Conservation (phyloP, 768 basidiomycete genomes). For the Lentinula guzmanii region DNA sequence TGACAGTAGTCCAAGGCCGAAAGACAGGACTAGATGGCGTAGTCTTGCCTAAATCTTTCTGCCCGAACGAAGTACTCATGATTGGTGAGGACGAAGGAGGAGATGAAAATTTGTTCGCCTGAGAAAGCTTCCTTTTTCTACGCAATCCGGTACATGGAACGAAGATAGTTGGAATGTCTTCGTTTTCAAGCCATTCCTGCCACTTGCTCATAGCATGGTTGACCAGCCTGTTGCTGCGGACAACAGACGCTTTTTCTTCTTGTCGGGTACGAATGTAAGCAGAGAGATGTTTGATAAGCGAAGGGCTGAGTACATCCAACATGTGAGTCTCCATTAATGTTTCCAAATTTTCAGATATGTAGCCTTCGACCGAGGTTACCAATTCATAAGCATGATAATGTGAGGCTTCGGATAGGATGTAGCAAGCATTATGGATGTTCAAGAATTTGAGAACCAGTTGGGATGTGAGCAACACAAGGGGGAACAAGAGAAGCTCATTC, state of each 20-base stretch:
- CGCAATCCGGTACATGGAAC: constrained; percentile 23
- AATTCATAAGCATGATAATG: constrained; percentile 70
- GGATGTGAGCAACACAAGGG: constrained; percentile 80
- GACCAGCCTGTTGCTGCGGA: constrained; percentile 50
- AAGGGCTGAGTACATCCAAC: constrained; percentile 67
- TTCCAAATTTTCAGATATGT: constrained; percentile 82
- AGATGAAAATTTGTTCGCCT: constrained; percentile 24
- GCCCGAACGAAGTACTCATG: not conserved
- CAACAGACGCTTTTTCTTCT: constrained; percentile 54
- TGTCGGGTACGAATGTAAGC: constrained; percentile 55
- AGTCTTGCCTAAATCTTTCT: not conserved
- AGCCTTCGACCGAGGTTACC: constrained; percentile 65
- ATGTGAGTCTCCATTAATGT: constrained; percentile 75
- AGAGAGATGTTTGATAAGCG: constrained; percentile 64
- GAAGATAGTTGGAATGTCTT: constrained; percentile 63
- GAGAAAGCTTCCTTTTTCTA: constrained; percentile 17
- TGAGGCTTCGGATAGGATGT: constrained; percentile 76
- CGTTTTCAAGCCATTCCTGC: constrained; percentile 59
- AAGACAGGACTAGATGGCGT: not conserved
- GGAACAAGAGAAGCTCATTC: constrained; percentile 88
- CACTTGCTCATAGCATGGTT: constrained; percentile 53
- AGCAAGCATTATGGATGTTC: constrained; percentile 70
- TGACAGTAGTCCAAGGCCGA: not conserved
- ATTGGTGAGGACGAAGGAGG: constrained; percentile 10
- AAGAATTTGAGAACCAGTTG: constrained; percentile 60